Percentiles rank a stretch among this genome's conserved stretches.
Conservation (phyloP, 148 eudicot species). For the Drosera capensis region DNA sequence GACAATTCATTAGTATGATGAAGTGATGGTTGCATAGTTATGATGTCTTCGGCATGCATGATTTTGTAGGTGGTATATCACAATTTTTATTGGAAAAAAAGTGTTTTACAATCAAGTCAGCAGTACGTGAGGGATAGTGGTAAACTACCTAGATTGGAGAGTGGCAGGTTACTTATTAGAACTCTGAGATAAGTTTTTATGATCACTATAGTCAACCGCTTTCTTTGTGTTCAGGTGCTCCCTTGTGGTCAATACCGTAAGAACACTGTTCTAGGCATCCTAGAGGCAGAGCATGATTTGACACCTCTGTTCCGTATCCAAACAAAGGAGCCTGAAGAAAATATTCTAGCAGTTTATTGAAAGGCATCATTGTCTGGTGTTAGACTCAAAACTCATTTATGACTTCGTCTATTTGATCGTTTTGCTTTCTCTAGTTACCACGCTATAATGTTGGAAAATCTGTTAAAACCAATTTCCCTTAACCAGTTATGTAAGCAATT, state of each 20-base stretch:
- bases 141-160: not conserved
- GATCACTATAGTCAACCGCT: not conserved
- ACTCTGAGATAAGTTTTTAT: not conserved
- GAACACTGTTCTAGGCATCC: conserved; percentile 89
- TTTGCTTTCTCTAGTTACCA: not conserved
- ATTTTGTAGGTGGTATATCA: no score
- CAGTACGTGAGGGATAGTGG: not conserved
- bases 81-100: no score
- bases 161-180: not conserved
- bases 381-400: not conserved
- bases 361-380: conserved; percentile 1
- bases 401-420: not conserved
- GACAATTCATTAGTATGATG: no score
- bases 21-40: no score
- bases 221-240: conserved; percentile 48
- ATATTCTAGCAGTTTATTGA: conserved; percentile 1
- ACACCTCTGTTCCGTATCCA: conserved; percentile 93
- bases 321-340: not conserved
- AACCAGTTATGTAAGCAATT: conserved; percentile 48
- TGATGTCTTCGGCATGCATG: conserved; percentile 1
- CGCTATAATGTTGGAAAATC: not conserved
- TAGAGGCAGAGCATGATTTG: conserved; percentile 79
- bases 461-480: no score
- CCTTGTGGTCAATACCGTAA: conserved; percentile 97
- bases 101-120: no score